Base-by-base conservation (phyloP, 352 stramenopile genomes). In the Phytophthora cryptogea region DNA sequence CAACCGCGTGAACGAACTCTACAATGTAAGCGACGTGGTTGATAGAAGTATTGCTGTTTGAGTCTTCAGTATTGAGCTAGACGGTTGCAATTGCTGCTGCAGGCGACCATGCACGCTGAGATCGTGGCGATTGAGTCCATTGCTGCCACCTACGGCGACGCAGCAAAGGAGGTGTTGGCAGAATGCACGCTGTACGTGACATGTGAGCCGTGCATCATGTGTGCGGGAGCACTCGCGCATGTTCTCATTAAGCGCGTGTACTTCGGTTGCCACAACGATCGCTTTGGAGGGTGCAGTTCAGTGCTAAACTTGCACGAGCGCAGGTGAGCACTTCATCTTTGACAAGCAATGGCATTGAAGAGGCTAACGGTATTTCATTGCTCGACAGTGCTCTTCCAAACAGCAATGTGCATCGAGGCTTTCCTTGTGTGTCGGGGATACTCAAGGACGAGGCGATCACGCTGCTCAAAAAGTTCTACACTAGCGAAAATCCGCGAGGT, bases 141-240 rank as follows among this genome's bases (percentile, higher is more conserved):
- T 55, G 75, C 90, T 17, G 54, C 60, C 2, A 57, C 51, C 9
- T 78, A 76, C 41, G 74, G 80, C 14, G 64, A 76, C 6, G 44
- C 76, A 20, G 72, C 83, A 26, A 54, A 20, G 5, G 46, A 77
- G 11, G 65, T 92, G 23, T 66, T 95, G 28, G 67, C 73, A 2
- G 57, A 88, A 27, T 86, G 77, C 42, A 83, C 71, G 44, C 68
- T 95, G 32, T 95, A 93, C 61, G 92, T 98, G 37, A 98, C 93
- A 8, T 96, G 89, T 33, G 93, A 98, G 72, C 93, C 93, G 5
- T 98, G 93, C 66, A 97, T 98, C 58, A 98, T 98, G 93, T 98
- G 93, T 43, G 92, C 93, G 3, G 78, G 75, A 27, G 92, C 92
- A n/a, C 69, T 98, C 14, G 75, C 79, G 11, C 75, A 89, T 44